phyloP scores from a whole-genome alignment of 176 grass and related monocot genomes.

The Cymbopogon citratus region DNA sequence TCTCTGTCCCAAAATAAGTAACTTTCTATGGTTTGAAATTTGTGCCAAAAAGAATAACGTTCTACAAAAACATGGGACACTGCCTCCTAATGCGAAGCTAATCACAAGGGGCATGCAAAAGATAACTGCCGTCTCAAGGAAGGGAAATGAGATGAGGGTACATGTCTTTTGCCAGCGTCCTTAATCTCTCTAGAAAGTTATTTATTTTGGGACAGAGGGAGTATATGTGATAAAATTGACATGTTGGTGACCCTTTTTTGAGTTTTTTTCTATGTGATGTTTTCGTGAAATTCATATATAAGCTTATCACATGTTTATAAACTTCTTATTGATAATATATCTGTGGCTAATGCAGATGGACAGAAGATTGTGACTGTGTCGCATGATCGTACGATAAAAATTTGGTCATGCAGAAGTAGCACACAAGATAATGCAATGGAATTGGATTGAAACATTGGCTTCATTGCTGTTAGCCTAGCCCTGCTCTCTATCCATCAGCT shows the following conservation, averaged over 20 bases:
- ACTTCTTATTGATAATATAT: neutral
- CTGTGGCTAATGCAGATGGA: conserved; percentile 61
- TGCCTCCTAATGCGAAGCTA: too few relatives aligned
- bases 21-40: too few relatives aligned
- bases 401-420: conserved; percentile 67
- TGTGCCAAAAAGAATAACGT: too few relatives aligned
- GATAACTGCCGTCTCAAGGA: too few relatives aligned
- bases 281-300: neutral
- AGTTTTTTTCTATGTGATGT: neutral
- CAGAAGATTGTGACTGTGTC: conserved; percentile 88
- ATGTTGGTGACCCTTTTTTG: neutral
- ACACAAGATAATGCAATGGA: conserved; percentile 66
- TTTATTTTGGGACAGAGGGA: neutral
- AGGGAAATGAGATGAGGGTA: too few relatives aligned
- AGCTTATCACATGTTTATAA: neutral
- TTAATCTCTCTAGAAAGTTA: neutral
- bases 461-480: neutral
- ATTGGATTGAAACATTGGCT: conserved; percentile 46
- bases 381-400: conserved; percentile 90
- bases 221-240: neutral
- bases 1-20: too few relatives aligned
- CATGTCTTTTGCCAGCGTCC: too few relatives aligned
- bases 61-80: too few relatives aligned
- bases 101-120: too few relatives aligned
- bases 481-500: neutral